These are phyloP conservation scores for Chrysopogon serrulatus DNA, from an alignment of 176 grass and related monocot genomes.

Conservation along the genomic window DNA sequence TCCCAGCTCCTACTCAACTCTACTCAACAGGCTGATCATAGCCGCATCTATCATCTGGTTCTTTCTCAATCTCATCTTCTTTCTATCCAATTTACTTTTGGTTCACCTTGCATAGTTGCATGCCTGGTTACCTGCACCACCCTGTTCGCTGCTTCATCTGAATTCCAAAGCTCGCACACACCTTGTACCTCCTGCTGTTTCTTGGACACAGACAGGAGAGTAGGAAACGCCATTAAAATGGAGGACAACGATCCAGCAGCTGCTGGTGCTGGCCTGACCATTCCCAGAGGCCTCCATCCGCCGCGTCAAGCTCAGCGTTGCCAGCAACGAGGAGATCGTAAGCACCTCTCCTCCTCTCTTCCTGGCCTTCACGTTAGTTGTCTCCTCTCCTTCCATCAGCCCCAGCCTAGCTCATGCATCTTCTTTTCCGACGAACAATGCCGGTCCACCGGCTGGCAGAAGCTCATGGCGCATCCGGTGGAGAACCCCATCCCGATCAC, in stretches of 20 bases:
- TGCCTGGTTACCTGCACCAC: background rate
- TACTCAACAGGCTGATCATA: too few species aligned
- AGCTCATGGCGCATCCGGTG: constrained; percentile 14
- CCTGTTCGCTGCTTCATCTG: background rate
- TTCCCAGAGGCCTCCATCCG: background rate
- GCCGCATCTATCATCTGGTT: too few species aligned
- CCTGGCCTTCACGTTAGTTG: background rate
- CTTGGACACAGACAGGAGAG: background rate
- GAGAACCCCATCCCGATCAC: background rate
- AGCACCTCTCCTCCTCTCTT: background rate
- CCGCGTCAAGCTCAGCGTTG: constrained; percentile 1
- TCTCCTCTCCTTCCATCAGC: background rate
- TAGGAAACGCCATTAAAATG: background rate
- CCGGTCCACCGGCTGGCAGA: background rate
- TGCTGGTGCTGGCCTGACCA: background rate
- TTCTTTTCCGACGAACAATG: background rate
- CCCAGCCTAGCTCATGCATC: background rate
- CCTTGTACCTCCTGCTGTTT: too few species aligned
- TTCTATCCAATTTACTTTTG: background rate
- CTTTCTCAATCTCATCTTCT: too few species aligned
- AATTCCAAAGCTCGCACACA: background rate
- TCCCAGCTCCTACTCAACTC: too few species aligned
- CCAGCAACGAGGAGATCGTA: constrained; percentile 16
- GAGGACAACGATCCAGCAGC: background rate
- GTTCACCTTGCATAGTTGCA: background rate